Conservation (phyloP, 345 rosid species). For the Eucalyptus sp. region DNA sequence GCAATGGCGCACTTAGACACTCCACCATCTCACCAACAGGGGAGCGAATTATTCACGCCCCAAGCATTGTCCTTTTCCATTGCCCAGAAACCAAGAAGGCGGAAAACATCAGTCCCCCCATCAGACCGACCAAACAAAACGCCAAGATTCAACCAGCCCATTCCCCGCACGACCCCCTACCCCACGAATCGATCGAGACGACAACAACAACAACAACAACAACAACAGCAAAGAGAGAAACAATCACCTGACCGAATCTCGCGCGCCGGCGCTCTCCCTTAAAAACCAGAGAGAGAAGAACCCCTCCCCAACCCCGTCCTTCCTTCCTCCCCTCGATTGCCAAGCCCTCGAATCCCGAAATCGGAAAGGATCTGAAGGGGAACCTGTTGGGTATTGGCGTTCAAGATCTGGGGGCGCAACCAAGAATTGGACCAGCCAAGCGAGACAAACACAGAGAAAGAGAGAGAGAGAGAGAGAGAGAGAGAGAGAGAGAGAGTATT, state of each 20-base stretch:
- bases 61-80: not conserved
- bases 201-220: not conserved
- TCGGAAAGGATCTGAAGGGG: not conserved
- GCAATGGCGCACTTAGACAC: not conserved
- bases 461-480: not conserved
- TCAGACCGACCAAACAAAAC: not conserved
- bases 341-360: not conserved
- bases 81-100: not conserved
- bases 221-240: not conserved
- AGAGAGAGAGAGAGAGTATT: not conserved
- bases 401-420: constrained; percentile 16
- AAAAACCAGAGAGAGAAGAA: not conserved
- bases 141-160: not conserved
- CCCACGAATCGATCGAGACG: not conserved
- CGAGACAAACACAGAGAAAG: not conserved
- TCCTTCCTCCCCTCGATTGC: not conserved
- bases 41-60: not conserved
- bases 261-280: not conserved
- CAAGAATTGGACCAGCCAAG: not conserved
- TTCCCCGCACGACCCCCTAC: not conserved
- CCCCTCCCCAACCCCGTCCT: not conserved
- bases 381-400: not conserved
- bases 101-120: not conserved
- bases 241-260: not conserved
- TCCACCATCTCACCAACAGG: not conserved